Base-by-base conservation (phyloP, 108 stramenopile genomes). In the Mediolabrus comicus region DNA sequence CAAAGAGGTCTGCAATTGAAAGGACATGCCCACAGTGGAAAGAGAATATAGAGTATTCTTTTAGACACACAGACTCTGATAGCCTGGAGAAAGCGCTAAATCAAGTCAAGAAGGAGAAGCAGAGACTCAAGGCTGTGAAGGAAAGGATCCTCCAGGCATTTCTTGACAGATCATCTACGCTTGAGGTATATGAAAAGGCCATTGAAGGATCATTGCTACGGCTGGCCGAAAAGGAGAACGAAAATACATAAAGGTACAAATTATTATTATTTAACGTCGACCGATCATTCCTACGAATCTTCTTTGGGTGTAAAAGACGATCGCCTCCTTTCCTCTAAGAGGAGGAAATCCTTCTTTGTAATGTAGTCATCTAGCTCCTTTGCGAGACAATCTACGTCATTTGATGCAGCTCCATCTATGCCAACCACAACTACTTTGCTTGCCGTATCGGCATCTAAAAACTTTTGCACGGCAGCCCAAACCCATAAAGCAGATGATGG, bases 381-480 rank as follows among this genome's bases (percentile, higher is more conserved):
- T 29, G 62, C 62, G 19, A 64, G 13, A 2, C 28, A 33, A 32
- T 27, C 1, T 8, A 30, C 19, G 24, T 11, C 56, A 68, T 49
- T 24, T 24, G 8, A 2, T 43, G 41, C 19, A 17, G 22, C 36
- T 38, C 43, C 69, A 53, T 54, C 68, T 52, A 41, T 57, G 33
- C 75, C 62, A 0, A 80, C 55, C 2, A 79, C 64, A 9, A 76
- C 69, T 35, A 88, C 80, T 54, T 84, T 88, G 35, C 78, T 60
- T 11, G 74, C 62, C 6, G 87, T 88, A 35, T 69, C 38, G 3
- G 87, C 77, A 72, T 91, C 90, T 28, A 91, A 56, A 53, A 74
- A 84, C 60, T 79, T 79, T 33, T 72, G 69, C 3, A 84, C 79
- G 16, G 81, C 74, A 19, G 59, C 46, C 81, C 81, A 82, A 12